Evolutionary conservation across 495 filamentous ascomycete genomes (phyloP).

Genomic region (Apiosordaria backusii): DNA sequence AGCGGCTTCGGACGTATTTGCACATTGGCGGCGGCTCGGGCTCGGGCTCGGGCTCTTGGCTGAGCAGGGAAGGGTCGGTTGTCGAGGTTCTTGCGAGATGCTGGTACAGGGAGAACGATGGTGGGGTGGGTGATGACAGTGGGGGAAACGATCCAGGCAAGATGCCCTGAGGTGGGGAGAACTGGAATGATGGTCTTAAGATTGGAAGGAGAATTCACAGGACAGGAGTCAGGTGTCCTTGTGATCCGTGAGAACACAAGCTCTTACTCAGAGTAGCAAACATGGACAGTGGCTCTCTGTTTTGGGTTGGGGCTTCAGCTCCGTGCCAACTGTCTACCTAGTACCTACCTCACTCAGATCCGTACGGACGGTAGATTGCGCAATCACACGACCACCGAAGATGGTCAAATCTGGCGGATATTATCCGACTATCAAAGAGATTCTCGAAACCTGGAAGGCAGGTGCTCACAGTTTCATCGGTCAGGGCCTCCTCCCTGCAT

Average conservation of each 20-base stretch:
- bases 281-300: background rate
- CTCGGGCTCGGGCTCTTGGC: too few species aligned
- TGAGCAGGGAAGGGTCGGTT: too few species aligned
- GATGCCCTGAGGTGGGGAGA: background rate
- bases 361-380: background rate
- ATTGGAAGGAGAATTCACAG: background rate
- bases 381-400: background rate
- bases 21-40: background rate
- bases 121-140: background rate
- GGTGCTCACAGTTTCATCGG: background rate
- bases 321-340: background rate
- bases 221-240: background rate
- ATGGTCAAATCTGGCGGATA: background rate
- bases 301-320: background rate
- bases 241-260: background rate
- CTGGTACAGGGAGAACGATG: background rate
- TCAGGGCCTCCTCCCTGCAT: too few species aligned
- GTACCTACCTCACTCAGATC: background rate
- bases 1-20: background rate
- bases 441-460: background rate
- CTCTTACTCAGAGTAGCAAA: background rate
- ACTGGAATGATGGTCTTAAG: background rate
- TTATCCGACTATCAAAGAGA: background rate
- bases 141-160: background rate
- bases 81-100: background rate